Evolutionary conservation across 1,284 basidiomycete species (phyloP).

Genomic region (Pseudomicrostroma phylloplanum): DNA sequence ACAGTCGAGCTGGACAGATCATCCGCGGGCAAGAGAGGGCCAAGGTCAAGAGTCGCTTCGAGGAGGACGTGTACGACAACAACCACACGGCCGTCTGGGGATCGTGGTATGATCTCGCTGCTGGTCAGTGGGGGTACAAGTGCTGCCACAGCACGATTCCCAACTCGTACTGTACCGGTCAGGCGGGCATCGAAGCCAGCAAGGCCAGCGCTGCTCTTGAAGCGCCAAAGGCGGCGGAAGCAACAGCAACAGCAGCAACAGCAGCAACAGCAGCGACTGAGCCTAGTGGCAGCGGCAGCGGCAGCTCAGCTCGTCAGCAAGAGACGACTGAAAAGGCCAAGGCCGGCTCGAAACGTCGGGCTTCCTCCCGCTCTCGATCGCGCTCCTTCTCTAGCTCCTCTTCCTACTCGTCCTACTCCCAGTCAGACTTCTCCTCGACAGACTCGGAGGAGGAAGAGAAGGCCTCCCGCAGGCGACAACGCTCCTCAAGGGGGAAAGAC

Average conservation of each 20-base stretch:
- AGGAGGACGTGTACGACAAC: constrained; percentile 65
- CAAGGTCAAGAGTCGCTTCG: constrained; percentile 80
- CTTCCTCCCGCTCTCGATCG: constrained; percentile 3
- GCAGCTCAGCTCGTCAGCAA: constrained; percentile 14
- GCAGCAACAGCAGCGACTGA: constrained; percentile 28
- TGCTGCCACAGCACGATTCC: constrained; percentile 86
- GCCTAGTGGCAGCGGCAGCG: constrained; percentile 14
- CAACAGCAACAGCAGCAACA: constrained; percentile 32
- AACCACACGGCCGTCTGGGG: constrained; percentile 95
- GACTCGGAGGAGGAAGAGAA: not conserved
- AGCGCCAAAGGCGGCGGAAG: constrained; percentile 27
- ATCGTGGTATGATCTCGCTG: constrained; percentile 75
- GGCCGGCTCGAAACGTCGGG: constrained; percentile 16
- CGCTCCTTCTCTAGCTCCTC: not conserved
- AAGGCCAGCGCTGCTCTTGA: constrained; percentile 59
- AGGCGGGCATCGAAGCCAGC: constrained; percentile 75
- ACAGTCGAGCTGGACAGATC: constrained; percentile 81
- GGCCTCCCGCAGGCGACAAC: not conserved
- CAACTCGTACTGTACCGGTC: constrained; percentile 85
- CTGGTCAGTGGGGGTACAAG: constrained; percentile 79
- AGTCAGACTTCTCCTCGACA: not conserved
- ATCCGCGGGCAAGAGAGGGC: constrained; percentile 85
- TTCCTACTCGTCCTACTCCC: not conserved
- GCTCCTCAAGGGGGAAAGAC: not conserved
- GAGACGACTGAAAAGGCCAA: constrained; percentile 16